These are phyloP conservation scores for Trichomonas gallinae DNA, from an alignment of 208 protist species.

Conservation along the genomic window DNA sequence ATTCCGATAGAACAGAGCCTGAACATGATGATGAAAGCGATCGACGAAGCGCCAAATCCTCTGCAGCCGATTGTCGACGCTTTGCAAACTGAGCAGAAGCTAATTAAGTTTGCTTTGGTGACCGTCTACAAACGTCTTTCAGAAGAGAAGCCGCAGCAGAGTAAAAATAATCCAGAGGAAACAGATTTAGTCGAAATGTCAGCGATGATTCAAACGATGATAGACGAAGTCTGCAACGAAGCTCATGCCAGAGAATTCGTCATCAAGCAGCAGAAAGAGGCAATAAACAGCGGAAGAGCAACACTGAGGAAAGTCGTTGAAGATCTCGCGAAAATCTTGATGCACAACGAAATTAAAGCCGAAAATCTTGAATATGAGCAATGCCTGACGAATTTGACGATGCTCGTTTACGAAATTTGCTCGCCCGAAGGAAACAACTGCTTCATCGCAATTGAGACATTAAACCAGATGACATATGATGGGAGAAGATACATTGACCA, in stretches of 20 bases:
- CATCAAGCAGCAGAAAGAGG: not conserved
- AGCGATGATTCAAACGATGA: not conserved
- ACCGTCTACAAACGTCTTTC: not conserved
- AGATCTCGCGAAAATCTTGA: not conserved
- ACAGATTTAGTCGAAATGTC: not conserved
- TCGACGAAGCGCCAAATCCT: not conserved
- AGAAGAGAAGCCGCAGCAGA: not conserved
- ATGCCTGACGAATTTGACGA: too few species aligned
- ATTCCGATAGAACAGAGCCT: not conserved
- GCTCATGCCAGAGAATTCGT: not conserved
- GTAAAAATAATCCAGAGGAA: not conserved
- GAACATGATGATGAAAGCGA: not conserved
- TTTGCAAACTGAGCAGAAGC: not conserved
- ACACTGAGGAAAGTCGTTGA: not conserved
- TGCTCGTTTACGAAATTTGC: too few species aligned
- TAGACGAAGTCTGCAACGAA: not conserved
- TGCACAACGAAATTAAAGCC: not conserved
- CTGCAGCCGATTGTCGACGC: not conserved
- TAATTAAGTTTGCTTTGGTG: not conserved
- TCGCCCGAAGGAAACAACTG: too few species aligned
- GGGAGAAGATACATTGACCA: not conserved
- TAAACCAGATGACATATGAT: too few species aligned
- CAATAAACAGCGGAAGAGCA: not conserved
- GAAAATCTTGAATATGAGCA: too few species aligned
- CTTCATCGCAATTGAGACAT: too few species aligned